phyloP scores from a whole-genome alignment of 306 rosid genomes.

The Cicer cuneatum region DNA sequence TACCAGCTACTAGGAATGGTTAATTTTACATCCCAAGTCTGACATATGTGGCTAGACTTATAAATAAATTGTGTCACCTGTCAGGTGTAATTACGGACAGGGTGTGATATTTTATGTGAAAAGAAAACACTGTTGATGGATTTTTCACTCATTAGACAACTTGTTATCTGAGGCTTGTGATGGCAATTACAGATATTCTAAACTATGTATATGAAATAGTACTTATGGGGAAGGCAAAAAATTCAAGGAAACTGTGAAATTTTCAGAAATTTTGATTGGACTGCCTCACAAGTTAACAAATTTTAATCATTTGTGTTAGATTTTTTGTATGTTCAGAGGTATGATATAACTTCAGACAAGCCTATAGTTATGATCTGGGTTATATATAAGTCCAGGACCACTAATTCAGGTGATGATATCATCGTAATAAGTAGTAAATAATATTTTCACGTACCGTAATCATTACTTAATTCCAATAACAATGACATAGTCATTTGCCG shows the following conservation, averaged over 20 bases:
- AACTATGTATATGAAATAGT: background rate
- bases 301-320: background rate
- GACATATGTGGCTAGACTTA: background rate
- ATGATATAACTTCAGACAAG: background rate
- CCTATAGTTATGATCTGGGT: background rate
- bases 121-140: background rate
- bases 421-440: background rate
- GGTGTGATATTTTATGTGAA: background rate
- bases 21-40: slow-evolving; percentile 7
- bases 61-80: background rate
- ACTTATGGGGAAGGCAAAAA: background rate
- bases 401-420: background rate
- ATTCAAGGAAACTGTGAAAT: background rate
- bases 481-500: background rate
- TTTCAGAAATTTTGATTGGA: background rate
- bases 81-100: background rate
- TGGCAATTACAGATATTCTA: background rate
- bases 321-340: background rate
- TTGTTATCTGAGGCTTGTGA: background rate
- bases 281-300: background rate
- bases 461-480: slow-evolving; percentile 13
- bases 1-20: background rate
- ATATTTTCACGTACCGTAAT: background rate
- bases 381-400: background rate
- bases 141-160: background rate